Percentiles rank a stretch among this genome's conserved stretches.
Conservation (phyloP, 202 grass and related monocot species). For the Zizania palustris region DNA sequence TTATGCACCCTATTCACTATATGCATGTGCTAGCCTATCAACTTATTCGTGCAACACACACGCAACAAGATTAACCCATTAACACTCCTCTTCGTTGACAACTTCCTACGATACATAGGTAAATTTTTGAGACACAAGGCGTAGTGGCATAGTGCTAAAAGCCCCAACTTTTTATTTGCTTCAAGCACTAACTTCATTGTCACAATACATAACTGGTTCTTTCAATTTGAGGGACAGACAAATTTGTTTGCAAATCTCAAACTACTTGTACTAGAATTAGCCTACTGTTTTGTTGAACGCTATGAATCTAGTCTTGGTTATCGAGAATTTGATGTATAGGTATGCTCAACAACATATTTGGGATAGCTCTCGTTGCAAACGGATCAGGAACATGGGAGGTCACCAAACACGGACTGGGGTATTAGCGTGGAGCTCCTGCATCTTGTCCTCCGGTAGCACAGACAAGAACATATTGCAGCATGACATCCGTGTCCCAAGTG, state of each 20-base stretch:
- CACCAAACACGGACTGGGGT: slow-evolving; percentile 80
- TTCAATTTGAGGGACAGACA: background rate
- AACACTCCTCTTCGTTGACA: background rate
- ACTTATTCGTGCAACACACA: too few species aligned
- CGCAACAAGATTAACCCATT: too few species aligned
- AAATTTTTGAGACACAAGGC: background rate
- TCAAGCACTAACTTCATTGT: background rate
- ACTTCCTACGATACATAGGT: background rate
- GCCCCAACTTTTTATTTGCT: background rate
- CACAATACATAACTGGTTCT: background rate
- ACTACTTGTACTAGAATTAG: background rate
- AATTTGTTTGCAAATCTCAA: background rate
- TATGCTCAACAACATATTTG: slow-evolving; percentile 61
- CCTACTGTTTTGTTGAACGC: background rate
- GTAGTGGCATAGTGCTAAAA: background rate
- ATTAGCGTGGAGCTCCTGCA: slow-evolving; percentile 83
- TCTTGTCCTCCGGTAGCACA: slow-evolving; percentile 91
- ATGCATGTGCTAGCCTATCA: too few species aligned
- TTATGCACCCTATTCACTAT: too few species aligned
- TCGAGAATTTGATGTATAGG: background rate
- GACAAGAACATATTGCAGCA: slow-evolving; percentile 95
- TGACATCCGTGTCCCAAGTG: slow-evolving; percentile 70
- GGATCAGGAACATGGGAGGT: slow-evolving; percentile 78
- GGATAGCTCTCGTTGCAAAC: slow-evolving; percentile 86
- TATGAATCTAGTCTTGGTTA: background rate